Percentiles rank a stretch among this genome's conserved stretches.
These are phyloP conservation scores for Exophiala spinifera DNA, from an alignment of 2,329 filamentous ascomycete species.

Conservation along the genomic window DNA sequence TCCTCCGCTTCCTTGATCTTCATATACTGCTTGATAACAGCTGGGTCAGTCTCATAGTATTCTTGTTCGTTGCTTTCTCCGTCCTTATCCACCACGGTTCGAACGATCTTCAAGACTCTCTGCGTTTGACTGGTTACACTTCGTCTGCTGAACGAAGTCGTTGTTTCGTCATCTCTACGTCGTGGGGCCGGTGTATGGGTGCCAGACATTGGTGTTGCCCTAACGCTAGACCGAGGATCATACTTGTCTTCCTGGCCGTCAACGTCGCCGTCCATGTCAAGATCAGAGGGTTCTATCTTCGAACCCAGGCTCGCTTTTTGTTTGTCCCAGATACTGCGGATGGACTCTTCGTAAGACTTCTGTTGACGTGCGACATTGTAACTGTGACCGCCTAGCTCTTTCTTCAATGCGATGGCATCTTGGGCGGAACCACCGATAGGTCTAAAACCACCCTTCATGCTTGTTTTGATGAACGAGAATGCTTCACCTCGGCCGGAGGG, in stretches of 20 bases:
- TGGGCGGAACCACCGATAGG: slow-evolving; percentile 84
- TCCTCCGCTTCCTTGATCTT: slow-evolving; percentile 71
- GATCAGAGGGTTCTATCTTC: slow-evolving; percentile 66
- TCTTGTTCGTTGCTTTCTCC: slow-evolving; percentile 61
- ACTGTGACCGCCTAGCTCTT: slow-evolving; percentile 77
- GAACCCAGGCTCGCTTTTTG: slow-evolving; percentile 78
- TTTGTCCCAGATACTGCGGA: slow-evolving; percentile 86
- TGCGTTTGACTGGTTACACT: slow-evolving; percentile 63
- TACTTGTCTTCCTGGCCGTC: slow-evolving; percentile 50
- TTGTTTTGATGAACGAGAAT: slow-evolving; percentile 95
- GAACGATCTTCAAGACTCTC: slow-evolving; percentile 60
- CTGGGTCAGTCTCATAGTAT: slow-evolving; percentile 67
- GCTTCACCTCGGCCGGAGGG: slow-evolving; percentile 89
- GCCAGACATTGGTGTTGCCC: slow-evolving; percentile 65
- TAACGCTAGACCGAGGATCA: slow-evolving; percentile 37
- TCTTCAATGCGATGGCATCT: slow-evolving; percentile 80
- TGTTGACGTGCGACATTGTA: slow-evolving; percentile 98
- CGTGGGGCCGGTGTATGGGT: slow-evolving; percentile 57
- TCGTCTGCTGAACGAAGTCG: slow-evolving; percentile 72
- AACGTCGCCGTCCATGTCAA: slow-evolving; percentile 61
- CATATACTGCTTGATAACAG: slow-evolving; percentile 85
- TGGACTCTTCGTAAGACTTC: slow-evolving; percentile 84
- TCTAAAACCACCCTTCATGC: slow-evolving; percentile 97
- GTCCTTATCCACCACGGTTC: slow-evolving; percentile 59
- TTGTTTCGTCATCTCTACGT: slow-evolving; percentile 68